Evolutionary conservation across 139 green algal species (phyloP).

Genomic region (Chlamydomonas asymmetrica): DNA sequence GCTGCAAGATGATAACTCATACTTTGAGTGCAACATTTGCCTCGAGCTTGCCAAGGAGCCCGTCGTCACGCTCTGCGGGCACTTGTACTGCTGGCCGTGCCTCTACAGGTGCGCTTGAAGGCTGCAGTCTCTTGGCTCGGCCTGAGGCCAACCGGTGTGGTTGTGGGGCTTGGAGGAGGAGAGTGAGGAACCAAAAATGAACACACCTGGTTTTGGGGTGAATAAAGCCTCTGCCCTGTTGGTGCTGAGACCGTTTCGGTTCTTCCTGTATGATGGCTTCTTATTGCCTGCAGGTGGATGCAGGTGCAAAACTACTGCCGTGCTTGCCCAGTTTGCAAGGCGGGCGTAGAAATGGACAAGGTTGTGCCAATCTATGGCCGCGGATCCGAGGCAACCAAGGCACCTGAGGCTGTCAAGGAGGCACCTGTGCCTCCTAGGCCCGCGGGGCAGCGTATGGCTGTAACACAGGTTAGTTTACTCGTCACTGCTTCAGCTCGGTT

Average conservation of each 20-base stretch:
- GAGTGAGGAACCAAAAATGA: no score
- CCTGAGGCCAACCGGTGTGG: no score
- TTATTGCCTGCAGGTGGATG: slow-evolving; percentile 69
- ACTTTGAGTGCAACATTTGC: slow-evolving; percentile 97
- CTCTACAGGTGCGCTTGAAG: slow-evolving; percentile 79
- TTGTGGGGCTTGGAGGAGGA: no score
- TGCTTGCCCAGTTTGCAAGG: slow-evolving; percentile 93
- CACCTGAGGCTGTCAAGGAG: slow-evolving; percentile 17
- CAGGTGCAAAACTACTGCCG: slow-evolving; percentile 66
- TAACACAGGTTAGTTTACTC: neutral
- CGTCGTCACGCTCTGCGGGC: slow-evolving; percentile 93
- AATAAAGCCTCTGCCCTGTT: no score
- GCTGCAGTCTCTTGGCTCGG: no score
- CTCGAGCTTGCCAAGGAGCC: slow-evolving; percentile 88
- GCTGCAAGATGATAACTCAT: slow-evolving; percentile 9
- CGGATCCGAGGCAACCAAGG: slow-evolving; percentile 53
- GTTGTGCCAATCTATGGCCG: slow-evolving; percentile 89
- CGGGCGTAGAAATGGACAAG: slow-evolving; percentile 79
- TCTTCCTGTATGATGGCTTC: no score
- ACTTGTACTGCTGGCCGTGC: slow-evolving; percentile 97
- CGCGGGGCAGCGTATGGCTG: slow-evolving; percentile 17
- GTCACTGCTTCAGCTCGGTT: no score
- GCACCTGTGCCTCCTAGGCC: slow-evolving; percentile 10
- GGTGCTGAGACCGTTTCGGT: no score
- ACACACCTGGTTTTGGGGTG: no score